A percentile compares a stretch with the other conserved stretches of the same genome.
Evolutionary conservation across 108 stramenopile genomes (phyloP).

Genomic region (Schizochytrium sp.): DNA sequence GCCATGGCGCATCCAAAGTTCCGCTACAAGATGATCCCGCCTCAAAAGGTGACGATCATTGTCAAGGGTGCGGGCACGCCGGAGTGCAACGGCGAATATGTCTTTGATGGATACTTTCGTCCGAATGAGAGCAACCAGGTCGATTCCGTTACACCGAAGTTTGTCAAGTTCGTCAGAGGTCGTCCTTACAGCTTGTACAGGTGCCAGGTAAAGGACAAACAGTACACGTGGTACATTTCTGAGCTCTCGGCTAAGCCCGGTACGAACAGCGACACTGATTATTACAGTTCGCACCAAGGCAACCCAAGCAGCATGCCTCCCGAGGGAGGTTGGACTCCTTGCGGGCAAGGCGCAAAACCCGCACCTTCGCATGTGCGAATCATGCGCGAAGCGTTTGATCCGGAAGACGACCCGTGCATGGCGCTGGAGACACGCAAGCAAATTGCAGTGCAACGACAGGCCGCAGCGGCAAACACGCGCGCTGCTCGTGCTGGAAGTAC

Average conservation of each 20-base stretch:
- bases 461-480: not conserved
- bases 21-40: not conserved
- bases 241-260: not conserved
- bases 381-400: not conserved
- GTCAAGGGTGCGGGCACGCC: not conserved
- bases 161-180: not conserved
- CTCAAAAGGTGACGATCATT: not conserved
- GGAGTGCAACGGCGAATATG: not conserved
- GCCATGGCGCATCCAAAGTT: not conserved
- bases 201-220: slow-evolving; percentile 4
- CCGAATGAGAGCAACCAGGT: not conserved
- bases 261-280: slow-evolving; percentile 6
- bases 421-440: not conserved
- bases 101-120: not conserved
- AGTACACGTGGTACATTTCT: slow-evolving; percentile 15
- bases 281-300: not conserved
- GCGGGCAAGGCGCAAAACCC: not conserved
- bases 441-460: not conserved
- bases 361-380: not conserved
- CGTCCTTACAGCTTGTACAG: not conserved
- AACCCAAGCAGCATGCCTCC: slow-evolving; percentile 15
- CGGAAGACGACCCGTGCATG: not conserved
- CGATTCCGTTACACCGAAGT: not conserved
- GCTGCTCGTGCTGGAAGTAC: not conserved
- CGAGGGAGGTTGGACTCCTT: not conserved